A percentile compares a stretch with the other conserved stretches of the same genome.
phyloP scores from a whole-genome alignment of 805 yeast species.

The Ogataea parapolymorpha region DNA sequence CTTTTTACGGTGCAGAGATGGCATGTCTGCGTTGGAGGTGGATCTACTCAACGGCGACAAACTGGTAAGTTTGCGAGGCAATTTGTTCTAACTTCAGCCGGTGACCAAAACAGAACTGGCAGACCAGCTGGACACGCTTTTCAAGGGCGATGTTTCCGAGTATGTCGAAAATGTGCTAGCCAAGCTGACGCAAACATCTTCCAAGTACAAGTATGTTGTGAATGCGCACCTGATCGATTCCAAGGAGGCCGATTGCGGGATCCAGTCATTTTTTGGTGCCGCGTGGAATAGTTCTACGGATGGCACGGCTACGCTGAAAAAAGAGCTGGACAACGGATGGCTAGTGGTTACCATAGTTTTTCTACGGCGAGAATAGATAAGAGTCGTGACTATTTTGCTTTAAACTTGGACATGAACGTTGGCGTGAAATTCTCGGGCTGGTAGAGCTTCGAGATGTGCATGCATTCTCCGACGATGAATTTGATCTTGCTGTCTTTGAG shows the following conservation, averaged over 20 bases:
- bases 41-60: constrained; percentile 14
- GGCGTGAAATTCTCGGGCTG: constrained; percentile 11
- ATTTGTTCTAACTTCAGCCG: constrained; percentile 17
- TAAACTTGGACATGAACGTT: constrained; percentile 20
- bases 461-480: constrained; percentile 27
- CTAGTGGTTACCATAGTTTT: constrained; percentile 32
- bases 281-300: constrained; percentile 57
- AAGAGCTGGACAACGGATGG: constrained; percentile 20
- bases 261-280: constrained; percentile 45
- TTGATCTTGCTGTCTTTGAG: constrained; percentile 23
- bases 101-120: constrained; percentile 16
- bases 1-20: constrained; percentile 7
- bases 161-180: not conserved
- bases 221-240: constrained; percentile 38
- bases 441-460: constrained; percentile 14
- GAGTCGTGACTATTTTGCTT: constrained; percentile 1
- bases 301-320: constrained; percentile 43
- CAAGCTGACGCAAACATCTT: constrained; percentile 41
- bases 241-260: constrained; percentile 26
- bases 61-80: constrained; percentile 12
- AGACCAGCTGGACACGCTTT: constrained; percentile 10
- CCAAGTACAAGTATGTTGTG: constrained; percentile 55
- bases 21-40: constrained; percentile 3
- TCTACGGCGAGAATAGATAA: constrained; percentile 19
- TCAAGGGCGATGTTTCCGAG: constrained; percentile 3